phyloP scores from a whole-genome alignment of 2,329 filamentous ascomycete genomes.

The Alternaria sp. region DNA sequence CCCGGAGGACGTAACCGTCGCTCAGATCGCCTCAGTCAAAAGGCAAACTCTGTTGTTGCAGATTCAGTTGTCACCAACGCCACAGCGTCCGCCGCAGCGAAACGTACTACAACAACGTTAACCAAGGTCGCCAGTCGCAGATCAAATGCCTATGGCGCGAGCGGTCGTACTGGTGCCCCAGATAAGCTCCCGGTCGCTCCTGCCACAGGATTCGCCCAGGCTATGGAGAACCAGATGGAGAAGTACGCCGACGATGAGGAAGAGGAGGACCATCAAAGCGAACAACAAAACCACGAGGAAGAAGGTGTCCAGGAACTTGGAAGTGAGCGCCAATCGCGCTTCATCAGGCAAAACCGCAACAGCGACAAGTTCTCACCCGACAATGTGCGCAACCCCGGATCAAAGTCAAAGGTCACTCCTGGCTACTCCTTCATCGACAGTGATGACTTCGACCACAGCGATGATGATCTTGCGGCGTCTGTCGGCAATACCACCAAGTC shows the following conservation, averaged over 20 bases:
- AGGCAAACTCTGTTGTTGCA: conserved; percentile 34
- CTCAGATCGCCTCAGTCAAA: conserved; percentile 36
- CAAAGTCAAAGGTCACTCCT: conserved; percentile 10
- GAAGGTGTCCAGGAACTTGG: conserved; percentile 25
- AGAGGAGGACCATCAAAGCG: conserved; percentile 11
- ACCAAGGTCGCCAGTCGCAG: conserved; percentile 39
- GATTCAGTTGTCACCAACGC: conserved; percentile 28
- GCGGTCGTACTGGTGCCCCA: conserved; percentile 39
- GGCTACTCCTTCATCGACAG: conserved; percentile 27
- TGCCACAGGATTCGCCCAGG: conserved; percentile 41
- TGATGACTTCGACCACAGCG: conserved; percentile 26
- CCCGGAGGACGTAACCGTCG: conserved; percentile 28
- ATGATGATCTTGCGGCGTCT: conserved; percentile 28
- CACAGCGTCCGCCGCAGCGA: conserved; percentile 22
- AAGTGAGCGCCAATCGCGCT: neutral
- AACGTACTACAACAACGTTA: conserved; percentile 32
- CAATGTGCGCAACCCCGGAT: neutral
- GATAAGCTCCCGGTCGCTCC: conserved; percentile 34
- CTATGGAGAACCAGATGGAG: conserved; percentile 38
- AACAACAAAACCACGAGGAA: conserved; percentile 1
- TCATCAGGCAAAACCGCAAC: conserved; percentile 3
- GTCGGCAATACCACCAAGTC: conserved; percentile 41
- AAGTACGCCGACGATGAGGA: conserved; percentile 31
- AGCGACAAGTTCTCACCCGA: conserved; percentile 12
- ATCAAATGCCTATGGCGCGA: conserved; percentile 48